Evolutionary conservation across 2,329 filamentous ascomycete species (phyloP), one percentile per base, ranked within the genome.

Genomic region (Colletotrichum zoysiae): DNA sequence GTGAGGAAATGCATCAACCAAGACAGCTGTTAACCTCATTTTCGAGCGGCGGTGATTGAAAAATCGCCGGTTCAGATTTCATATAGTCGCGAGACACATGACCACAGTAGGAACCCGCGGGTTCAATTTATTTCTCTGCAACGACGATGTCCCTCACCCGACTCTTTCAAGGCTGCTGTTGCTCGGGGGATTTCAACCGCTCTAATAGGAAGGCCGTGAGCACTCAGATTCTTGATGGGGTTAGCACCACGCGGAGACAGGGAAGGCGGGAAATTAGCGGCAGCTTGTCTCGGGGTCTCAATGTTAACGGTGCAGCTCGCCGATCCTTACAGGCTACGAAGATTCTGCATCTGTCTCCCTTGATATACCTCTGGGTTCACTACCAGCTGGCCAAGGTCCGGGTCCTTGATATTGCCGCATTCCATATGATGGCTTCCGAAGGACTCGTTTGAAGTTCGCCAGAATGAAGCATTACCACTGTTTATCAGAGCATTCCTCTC

Each of bases 401-500:
- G 79, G 71, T 83, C 82, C 60, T 79, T 79, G 30, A 83, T 78
- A 65, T 79, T 77, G 44, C 84, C 83, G 42, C 82, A 83, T 4
- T 79, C 81, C 38, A 81, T 77, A 68, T 82, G 76, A 74, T 79
- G 81, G 11, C 88, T 88, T 81, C 88, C 51, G 79, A 84, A 23
- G 83, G 87, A 76, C 89, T 90, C 81, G 9, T 77, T 64, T 48
- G 87, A 86, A 35, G 85, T 81, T 50, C 87, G 82, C 44, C 88
- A 82, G 82, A 92, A 91, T 1, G 87, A 85, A 16, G 86, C 87
- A 74, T 91, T 91, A 76, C 92, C 90, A 9, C 85, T 89, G 59
- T 89, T 89, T 86, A 3, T 87, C n/a, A 48, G 44, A 46, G 46
- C 9, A n/a, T 48, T 12, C 46, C 46, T 48, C 20, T 48, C n/a